phyloP scores from a whole-genome alignment of 202 grass and related monocot species.

The Schoenoplectus triqueter region DNA sequence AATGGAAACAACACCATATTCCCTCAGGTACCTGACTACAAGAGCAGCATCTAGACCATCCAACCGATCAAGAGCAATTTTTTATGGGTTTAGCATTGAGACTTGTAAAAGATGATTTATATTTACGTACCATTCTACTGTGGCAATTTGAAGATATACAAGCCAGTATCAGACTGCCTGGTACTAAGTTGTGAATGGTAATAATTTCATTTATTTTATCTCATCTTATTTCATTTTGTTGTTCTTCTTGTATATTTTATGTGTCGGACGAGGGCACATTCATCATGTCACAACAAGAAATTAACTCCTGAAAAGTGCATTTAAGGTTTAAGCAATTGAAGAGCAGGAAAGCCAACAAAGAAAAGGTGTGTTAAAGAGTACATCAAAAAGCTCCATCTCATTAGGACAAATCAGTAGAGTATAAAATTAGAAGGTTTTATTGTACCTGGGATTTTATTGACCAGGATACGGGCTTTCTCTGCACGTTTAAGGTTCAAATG shows the following conservation, averaged over 20 bases:
- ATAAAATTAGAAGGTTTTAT: background rate
- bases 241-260: background rate
- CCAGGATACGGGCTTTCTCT: constrained; percentile 90
- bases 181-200: background rate
- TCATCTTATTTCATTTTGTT: background rate
- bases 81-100: background rate
- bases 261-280: background rate
- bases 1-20: background rate
- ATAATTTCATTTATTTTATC: background rate
- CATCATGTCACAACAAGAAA: background rate
- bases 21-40: background rate
- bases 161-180: background rate
- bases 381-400: background rate
- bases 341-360: constrained; percentile 9
- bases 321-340: constrained; percentile 19
- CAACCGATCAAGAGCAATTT: background rate
- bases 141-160: background rate
- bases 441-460: constrained; percentile 94
- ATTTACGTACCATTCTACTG: background rate
- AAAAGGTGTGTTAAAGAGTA: background rate
- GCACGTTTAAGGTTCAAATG: constrained; percentile 94
- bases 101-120: background rate
- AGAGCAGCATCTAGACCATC: too few relatives aligned
- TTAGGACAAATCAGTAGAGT: background rate
- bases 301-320: background rate